Conservation (phyloP, 768 basidiomycete species). For the Mrakia hoshinonis region DNA sequence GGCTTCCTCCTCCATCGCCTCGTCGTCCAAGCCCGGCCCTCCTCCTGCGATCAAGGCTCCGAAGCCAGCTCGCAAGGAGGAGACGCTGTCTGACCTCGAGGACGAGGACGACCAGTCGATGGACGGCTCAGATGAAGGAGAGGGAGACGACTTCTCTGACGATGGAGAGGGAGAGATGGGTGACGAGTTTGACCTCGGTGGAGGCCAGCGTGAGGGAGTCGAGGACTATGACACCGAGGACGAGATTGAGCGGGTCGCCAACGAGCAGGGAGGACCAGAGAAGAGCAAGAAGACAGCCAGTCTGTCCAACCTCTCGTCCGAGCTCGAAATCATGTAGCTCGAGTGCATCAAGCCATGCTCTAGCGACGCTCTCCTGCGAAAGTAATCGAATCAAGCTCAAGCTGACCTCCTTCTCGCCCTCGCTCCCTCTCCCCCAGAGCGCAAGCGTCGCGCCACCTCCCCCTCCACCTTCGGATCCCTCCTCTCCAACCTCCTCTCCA, state of each 20-base stretch:
- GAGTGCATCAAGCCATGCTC: not conserved
- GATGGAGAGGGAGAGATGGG: slow-evolving; percentile 31
- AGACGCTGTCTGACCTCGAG: slow-evolving; percentile 22
- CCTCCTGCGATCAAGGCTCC: slow-evolving; percentile 2
- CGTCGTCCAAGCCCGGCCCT: not conserved
- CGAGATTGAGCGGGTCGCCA: slow-evolving; percentile 39
- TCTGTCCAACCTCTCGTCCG: slow-evolving; percentile 29
- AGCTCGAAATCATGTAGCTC: not conserved
- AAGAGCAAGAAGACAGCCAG: slow-evolving; percentile 36
- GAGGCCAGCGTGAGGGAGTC: slow-evolving; percentile 31
- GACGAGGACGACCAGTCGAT: not conserved
- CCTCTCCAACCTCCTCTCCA: slow-evolving; percentile 38
- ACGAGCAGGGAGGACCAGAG: slow-evolving; percentile 35
- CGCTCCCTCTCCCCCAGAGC: slow-evolving; percentile 32
- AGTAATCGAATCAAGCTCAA: not conserved
- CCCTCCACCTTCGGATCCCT: slow-evolving; percentile 40
- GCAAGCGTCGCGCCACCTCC: slow-evolving; percentile 38
- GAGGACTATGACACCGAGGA: slow-evolving; percentile 39
- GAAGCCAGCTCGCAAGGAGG: slow-evolving; percentile 10
- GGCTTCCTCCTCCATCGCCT: slow-evolving; percentile 3
- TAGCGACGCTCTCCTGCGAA: not conserved
- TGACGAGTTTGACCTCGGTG: slow-evolving; percentile 35
- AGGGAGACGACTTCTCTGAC: slow-evolving; percentile 32
- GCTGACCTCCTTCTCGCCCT: not conserved
- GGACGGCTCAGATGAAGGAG: slow-evolving; percentile 26